phyloP scores from a whole-genome alignment of 768 basidiomycete genomes.

The Russula sp. region DNA sequence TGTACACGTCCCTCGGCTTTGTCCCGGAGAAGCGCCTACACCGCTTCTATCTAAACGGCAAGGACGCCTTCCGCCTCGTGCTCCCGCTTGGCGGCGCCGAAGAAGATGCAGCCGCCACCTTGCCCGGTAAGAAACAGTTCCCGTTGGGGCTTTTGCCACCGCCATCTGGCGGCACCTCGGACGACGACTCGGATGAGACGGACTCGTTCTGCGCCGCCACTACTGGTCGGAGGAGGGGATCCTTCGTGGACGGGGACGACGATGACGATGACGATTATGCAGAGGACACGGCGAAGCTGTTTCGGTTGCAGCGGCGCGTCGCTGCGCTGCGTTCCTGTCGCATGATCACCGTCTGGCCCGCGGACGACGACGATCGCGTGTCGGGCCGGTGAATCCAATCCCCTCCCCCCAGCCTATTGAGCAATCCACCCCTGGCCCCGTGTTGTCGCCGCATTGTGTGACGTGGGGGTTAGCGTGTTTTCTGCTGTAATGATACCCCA shows the following conservation, averaged over 20 bases:
- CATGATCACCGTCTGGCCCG: constrained; percentile 21
- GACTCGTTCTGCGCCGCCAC: no score
- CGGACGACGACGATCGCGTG: constrained; percentile 18
- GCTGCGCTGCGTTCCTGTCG: constrained; percentile 16
- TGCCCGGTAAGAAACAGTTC: background rate
- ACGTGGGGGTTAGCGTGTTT: no score
- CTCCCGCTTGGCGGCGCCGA: constrained; percentile 41
- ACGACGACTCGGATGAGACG: background rate
- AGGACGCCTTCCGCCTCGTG: constrained; percentile 86
- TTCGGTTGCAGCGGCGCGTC: constrained; percentile 15
- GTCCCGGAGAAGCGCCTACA: constrained; percentile 91
- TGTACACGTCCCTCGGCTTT: constrained; percentile 92
- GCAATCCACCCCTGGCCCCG: no score
- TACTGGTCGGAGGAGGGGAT: background rate
- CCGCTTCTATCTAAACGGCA: constrained; percentile 95
- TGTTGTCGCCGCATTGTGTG: no score
- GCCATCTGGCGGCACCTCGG: background rate
- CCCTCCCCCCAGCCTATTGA: no score
- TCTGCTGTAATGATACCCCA: background rate
- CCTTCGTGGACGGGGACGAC: background rate
- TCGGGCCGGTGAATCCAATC: constrained; percentile 20
- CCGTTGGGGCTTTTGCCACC: background rate
- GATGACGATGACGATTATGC: background rate
- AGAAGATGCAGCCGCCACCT: background rate
- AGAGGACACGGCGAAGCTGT: constrained; percentile 10